Percentiles rank a stretch among this genome's conserved stretches.
phyloP scores from a whole-genome alignment of 1,139 yeast genomes.

The Magnusiomyces sp. region DNA sequence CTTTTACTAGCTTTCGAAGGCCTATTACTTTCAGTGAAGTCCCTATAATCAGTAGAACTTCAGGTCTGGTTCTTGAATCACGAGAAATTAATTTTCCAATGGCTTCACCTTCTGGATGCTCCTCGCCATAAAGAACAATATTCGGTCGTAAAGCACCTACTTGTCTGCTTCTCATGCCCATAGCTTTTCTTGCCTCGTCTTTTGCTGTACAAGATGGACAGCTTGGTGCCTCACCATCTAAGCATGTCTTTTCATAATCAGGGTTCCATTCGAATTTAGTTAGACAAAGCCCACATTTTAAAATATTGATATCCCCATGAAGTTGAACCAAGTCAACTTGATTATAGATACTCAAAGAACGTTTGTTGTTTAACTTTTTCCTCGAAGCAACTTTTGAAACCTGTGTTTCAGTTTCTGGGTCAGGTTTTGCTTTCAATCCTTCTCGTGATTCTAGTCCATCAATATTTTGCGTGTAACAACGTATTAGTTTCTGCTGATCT shows the following conservation, averaged over 20 bases:
- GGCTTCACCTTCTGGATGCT: slow-evolving; percentile 63
- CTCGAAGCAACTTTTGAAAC: slow-evolving; percentile 7
- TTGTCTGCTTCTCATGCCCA: slow-evolving; percentile 55
- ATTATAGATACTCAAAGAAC: not conserved
- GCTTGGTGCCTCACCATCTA: slow-evolving; percentile 52
- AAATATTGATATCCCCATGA: slow-evolving; percentile 77
- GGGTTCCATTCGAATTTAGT: slow-evolving; percentile 53
- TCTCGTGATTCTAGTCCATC: slow-evolving; percentile 50
- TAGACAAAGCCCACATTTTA: slow-evolving; percentile 67
- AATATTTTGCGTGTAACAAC: slow-evolving; percentile 81
- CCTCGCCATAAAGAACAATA: slow-evolving; percentile 70
- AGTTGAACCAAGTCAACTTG: slow-evolving; percentile 70
- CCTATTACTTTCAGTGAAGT: slow-evolving; percentile 72
- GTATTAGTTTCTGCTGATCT: slow-evolving; percentile 55
- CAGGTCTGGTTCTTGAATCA: slow-evolving; percentile 52
- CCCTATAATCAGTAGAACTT: slow-evolving; percentile 61
- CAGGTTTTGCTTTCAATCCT: slow-evolving; percentile 23
- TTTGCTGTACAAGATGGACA: slow-evolving; percentile 52
- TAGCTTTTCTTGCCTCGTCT: slow-evolving; percentile 44
- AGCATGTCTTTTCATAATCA: slow-evolving; percentile 38
- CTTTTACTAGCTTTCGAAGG: slow-evolving; percentile 55
- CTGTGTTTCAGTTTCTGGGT: slow-evolving; percentile 10
- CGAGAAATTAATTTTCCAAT: slow-evolving; percentile 51
- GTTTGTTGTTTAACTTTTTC: too few species aligned
- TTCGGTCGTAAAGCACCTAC: slow-evolving; percentile 66